Evolutionary conservation across 2,329 filamentous ascomycete species (phyloP), one percentile per base, ranked within the genome.

Genomic region (Cladophialophora bantiana): DNA sequence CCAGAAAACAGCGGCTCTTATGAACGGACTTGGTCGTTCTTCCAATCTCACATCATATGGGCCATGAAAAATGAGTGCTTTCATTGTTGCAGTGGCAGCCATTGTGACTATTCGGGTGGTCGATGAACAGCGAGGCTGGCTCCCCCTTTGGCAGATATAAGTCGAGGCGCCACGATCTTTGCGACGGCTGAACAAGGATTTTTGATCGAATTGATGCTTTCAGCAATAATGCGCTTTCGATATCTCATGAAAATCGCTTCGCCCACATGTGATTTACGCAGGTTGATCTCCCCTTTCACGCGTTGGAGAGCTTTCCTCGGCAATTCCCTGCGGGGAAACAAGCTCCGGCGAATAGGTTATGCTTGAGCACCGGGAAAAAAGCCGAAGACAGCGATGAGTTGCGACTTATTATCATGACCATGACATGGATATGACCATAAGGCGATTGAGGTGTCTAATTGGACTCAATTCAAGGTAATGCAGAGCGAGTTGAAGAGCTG

Each of bases 11-110:
- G 35, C 15, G 7, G 13, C 34, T 34, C 42, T 38, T n/a, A 1
- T 40, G 31, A n/a, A 38, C 52, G 32, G 7, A 63, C 61, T 58
- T 12, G 52, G 53, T 18, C 53, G 20, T 6, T 57, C 53, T 54
- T 63, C 61, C 13, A 63, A 42, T 32, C 61, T 63, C 36, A 63
- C 61, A 50, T 63, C 61, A 20, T 57, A 63, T 35, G 61, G 61
- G 52, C 61, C 61, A 7, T 57, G 26, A n/a, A 63, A 63, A n/a
- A 63, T 13, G 7, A 63, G 38, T n/a, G 61, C 61, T 48, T 63
- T 63, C 61, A 63, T 63, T 4, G 50, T 62, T 26, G 34, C 55
- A 4, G 35, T 1, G 5, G 35, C 18, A 31, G 31, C 34, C 55
- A 58, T 58, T 20, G 31, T 55, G 53, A 15, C 53, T 3, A 7